Conservation (phyloP, 2,329 filamentous ascomycete species). For the Penicillium expansum region DNA sequence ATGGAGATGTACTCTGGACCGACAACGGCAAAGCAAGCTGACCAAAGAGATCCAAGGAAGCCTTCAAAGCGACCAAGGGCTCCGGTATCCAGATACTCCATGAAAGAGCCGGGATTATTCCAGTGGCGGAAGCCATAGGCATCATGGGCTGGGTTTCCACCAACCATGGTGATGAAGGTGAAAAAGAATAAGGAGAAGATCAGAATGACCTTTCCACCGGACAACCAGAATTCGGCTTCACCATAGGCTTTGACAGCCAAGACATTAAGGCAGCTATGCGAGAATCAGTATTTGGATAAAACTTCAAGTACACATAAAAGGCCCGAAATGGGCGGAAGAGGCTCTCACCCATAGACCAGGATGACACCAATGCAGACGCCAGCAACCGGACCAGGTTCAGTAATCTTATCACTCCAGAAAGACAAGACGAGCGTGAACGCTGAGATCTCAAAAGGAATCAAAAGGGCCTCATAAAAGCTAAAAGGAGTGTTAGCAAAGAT, state of each 20-base stretch:
- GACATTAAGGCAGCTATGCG: conserved; percentile 58
- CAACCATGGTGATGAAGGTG: conserved; percentile 77
- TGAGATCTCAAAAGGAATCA: conserved; percentile 44
- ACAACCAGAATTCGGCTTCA: conserved; percentile 55
- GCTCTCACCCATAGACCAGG: conserved; percentile 27
- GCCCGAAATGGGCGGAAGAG: neutral
- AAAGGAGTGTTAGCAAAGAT: neutral
- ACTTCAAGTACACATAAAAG: neutral
- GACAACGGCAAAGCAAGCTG: conserved; percentile 62
- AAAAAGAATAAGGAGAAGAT: conserved; percentile 67
- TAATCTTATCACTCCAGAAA: conserved; percentile 36
- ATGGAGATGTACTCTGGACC: conserved; percentile 63
- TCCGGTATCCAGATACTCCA: conserved; percentile 60
- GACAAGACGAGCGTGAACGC: conserved; percentile 43
- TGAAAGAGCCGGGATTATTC: conserved; percentile 62
- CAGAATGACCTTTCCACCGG: conserved; percentile 61
- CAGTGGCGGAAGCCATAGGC: conserved; percentile 68
- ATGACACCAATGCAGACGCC: conserved; percentile 33
- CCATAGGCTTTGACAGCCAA: conserved; percentile 68
- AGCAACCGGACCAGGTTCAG: conserved; percentile 31
- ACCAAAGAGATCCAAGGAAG: conserved; percentile 68
- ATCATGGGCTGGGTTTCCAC: conserved; percentile 69
- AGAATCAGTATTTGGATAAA: neutral
- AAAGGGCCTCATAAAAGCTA: conserved; percentile 41
- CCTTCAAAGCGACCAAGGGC: conserved; percentile 54